Base-by-base conservation (phyloP, 2,329 filamentous ascomycete species). In the Cladosporium sp. region DNA sequence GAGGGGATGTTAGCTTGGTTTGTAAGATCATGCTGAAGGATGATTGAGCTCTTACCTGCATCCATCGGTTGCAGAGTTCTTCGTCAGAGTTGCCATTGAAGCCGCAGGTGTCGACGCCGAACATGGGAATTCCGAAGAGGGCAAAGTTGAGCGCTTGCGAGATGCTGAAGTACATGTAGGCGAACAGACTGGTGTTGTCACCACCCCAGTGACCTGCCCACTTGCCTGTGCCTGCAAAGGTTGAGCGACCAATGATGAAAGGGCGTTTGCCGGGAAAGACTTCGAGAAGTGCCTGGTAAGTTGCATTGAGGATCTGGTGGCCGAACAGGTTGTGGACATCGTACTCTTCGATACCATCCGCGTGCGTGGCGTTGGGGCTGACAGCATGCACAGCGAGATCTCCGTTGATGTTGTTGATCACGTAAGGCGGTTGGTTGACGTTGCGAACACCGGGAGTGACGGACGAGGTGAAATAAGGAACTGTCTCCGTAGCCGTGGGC, bases 191-290 rank as follows among this genome's bases (percentile, higher is more conserved):
- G 15, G 90, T 91, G 55, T 67, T 66, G 65, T 92, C 72, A 22
- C 85, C 86, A 25, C 87, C 86, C 88, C 88, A 94, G 67, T 93
- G 88, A 1, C 86, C 88, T 1, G 86, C 84, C 71, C 79, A 85
- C 64, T 80, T 82, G 1, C 89, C 88, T 0, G 81, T 81, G 3
- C 88, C 88, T 8, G 86, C 78, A 61, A 92, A 93, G 1, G 88
- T 93, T 33, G 84, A 88, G 13, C 89, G 83, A 0, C 85, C 86
- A 60, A 95, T 89, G 62, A 95, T 86, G 68, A 94, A 88, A 0
- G 89, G 89, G 0, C 89, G 82, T 65, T 86, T 86, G 12, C 71
- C 74, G 0, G 85, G 81, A 53, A 81, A 80, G 15, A 87, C 73
- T 2, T 73, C 65, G 3, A 84, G 71, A 27, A 93, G 78, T 51